Conservation (phyloP, 1,284 basidiomycete genomes). For the Flammula alnicola region DNA sequence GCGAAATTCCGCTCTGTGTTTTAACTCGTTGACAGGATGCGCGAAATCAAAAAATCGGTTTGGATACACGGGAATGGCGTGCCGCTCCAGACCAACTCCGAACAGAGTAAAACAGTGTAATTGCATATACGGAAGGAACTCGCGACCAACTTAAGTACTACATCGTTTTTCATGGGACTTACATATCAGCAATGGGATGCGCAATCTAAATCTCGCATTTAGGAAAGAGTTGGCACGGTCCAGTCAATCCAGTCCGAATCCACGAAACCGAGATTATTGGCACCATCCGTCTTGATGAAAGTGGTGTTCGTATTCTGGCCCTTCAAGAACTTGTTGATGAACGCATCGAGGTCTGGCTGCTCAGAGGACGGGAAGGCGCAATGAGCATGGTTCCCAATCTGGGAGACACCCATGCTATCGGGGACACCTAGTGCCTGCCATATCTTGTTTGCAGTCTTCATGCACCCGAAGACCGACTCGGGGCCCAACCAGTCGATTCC, state of each 20-base stretch:
- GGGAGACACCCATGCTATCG: constrained; percentile 53
- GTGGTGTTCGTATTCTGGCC: constrained; percentile 48
- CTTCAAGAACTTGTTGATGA: constrained; percentile 57
- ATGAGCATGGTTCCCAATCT: constrained; percentile 55
- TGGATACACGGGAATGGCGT: no score
- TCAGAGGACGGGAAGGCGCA: constrained; percentile 52
- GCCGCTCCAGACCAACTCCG: no score
- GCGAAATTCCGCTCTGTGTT: no score
- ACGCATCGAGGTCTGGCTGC: constrained; percentile 48
- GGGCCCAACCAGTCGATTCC: constrained; percentile 56
- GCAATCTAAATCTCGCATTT: background rate
- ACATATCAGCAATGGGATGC: no score
- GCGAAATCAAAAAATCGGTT: no score
- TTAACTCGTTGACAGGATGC: no score
- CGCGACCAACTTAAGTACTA: no score
- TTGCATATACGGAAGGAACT: no score
- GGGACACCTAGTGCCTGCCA: constrained; percentile 51
- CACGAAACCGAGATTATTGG: constrained; percentile 45
- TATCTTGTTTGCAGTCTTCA: constrained; percentile 51
- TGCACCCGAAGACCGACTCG: constrained; percentile 49
- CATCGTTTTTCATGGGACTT: no score
- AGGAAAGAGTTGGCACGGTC: constrained; percentile 44
- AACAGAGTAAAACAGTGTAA: no score
- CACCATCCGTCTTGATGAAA: constrained; percentile 49
- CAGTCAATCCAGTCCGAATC: constrained; percentile 51